phyloP scores from a whole-genome alignment of 2,329 filamentous ascomycete species.

The Fusarium verticillioides region DNA sequence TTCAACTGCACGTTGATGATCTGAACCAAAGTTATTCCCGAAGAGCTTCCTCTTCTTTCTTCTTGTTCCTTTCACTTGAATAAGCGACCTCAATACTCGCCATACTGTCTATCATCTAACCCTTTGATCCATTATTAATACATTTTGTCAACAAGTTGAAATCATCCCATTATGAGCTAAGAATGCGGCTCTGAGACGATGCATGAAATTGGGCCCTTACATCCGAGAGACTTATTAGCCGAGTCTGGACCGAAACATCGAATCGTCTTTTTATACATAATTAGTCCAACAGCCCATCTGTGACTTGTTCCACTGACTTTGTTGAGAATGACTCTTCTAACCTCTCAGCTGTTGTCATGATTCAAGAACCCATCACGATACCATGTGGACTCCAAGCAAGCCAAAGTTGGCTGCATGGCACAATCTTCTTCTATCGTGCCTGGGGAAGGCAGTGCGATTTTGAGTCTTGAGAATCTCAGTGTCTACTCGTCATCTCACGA shows the following conservation, averaged over 20 bases:
- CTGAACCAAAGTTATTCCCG: not conserved
- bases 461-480: not conserved
- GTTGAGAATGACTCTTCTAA: not conserved
- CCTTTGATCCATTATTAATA: not conserved
- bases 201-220: conserved; percentile 33
- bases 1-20: not conserved
- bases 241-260: conserved; percentile 40
- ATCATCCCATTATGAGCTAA: conserved; percentile 2
- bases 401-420: not conserved
- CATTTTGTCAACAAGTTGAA: not conserved
- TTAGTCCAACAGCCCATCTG: not conserved
- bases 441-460: no score
- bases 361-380: not conserved
- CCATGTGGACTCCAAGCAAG: not conserved
- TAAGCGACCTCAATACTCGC: accelerated
- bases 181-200: conserved; percentile 2
- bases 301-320: not conserved
- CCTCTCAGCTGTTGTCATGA: not conserved
- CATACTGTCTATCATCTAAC: no score
- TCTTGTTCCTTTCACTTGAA: no score
- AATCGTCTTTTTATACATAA: conserved; percentile 27
- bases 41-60: not conserved
- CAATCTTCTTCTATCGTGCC: not conserved
- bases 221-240: conserved; percentile 41
- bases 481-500: not conserved